Evolutionary conservation across 2,329 filamentous ascomycete species (phyloP).

Genomic region (Septoria linicola): DNA sequence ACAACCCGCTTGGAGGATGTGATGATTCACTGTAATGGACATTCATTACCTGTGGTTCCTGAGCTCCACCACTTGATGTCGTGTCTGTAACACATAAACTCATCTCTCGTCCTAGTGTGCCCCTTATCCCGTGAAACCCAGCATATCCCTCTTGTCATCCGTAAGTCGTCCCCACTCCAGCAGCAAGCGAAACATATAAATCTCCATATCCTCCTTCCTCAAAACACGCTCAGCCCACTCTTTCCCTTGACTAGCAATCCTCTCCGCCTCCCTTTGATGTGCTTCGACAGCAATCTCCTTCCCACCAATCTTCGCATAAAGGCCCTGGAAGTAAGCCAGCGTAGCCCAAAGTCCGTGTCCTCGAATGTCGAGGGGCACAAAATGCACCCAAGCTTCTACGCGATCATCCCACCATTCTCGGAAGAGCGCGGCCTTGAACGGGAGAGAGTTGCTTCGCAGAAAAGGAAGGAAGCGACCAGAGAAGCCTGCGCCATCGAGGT

Average conservation of each 20-base stretch:
- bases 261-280: conserved; percentile 51
- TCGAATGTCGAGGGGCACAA: conserved; percentile 72
- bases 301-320: conserved; percentile 38
- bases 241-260: conserved; percentile 65
- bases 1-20: no score
- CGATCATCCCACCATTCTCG: conserved; percentile 77
- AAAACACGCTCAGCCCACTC: conserved; percentile 65
- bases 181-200: conserved; percentile 75
- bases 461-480: conserved; percentile 65
- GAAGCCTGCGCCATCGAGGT: conserved; percentile 68
- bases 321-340: conserved; percentile 69
- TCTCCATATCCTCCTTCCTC: conserved; percentile 71
- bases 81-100: no score
- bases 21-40: no score
- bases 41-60: no score
- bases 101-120: no score
- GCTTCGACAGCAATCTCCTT: conserved; percentile 47
- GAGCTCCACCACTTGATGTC: no score
- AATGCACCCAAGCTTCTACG: conserved; percentile 74
- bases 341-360: conserved; percentile 73
- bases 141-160: conserved; percentile 57
- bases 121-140: conserved; percentile 35
- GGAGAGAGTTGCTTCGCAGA: conserved; percentile 64
- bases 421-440: conserved; percentile 71
- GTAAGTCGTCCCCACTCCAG: conserved; percentile 74